These are phyloP conservation scores for Brasilioporus rufonigricans DNA, from an alignment of 768 basidiomycete genomes.

Conservation along the genomic window DNA sequence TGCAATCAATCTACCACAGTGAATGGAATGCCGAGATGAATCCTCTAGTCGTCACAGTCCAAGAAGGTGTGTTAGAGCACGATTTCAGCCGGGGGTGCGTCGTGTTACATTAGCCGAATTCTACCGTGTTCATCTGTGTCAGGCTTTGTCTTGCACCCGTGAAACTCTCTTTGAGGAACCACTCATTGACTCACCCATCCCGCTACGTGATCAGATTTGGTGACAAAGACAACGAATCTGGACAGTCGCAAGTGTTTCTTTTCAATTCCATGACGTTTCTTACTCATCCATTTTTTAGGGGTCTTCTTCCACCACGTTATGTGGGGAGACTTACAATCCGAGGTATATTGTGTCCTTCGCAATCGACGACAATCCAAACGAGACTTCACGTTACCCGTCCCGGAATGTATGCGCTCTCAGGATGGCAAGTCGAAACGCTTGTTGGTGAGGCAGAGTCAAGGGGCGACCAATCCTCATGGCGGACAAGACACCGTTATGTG, in stretches of 20 bases:
- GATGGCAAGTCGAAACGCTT: conserved; percentile 69
- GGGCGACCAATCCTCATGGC: conserved; percentile 27
- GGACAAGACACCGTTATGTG: conserved; percentile 39
- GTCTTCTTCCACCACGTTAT: conserved; percentile 53
- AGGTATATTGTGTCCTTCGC: conserved; percentile 52
- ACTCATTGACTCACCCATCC: conserved; percentile 62
- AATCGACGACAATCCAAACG: conserved; percentile 42
- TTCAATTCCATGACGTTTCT: background rate
- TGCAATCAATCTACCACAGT: conserved; percentile 63
- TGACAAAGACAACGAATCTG: conserved; percentile 22
- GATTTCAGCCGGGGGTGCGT: conserved; percentile 73
- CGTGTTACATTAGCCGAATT: background rate
- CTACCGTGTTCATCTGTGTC: conserved; percentile 7
- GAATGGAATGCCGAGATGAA: conserved; percentile 82
- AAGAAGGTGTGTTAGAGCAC: conserved; percentile 48
- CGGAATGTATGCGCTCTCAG: conserved; percentile 60
- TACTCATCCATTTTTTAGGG: conserved; percentile 31
- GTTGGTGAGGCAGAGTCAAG: conserved; percentile 42
- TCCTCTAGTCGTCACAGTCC: conserved; percentile 57
- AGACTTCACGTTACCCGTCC: conserved; percentile 61
- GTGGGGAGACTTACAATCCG: conserved; percentile 66
- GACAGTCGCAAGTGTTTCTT: conserved; percentile 20
- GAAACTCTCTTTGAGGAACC: conserved; percentile 62
- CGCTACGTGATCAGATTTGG: conserved; percentile 55
- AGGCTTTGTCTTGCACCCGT: conserved; percentile 59